phyloP scores from a whole-genome alignment of 352 stramenopile species.

The Globisporangium viniferum region DNA sequence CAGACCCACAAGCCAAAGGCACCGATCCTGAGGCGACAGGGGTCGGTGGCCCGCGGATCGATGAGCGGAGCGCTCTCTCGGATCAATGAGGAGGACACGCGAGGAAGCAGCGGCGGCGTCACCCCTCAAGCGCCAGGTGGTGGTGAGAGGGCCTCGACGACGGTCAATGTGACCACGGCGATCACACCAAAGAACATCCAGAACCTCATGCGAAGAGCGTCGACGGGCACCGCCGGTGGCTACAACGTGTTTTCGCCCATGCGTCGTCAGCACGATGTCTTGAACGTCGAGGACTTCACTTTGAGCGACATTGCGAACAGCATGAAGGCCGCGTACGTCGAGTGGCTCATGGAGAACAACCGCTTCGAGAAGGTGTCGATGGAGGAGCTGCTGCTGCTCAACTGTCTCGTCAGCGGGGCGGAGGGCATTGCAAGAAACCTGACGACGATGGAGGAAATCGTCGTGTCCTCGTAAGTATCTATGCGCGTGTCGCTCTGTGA shows the following conservation, averaged over 20 bases:
- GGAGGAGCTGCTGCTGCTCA: conserved; percentile 79
- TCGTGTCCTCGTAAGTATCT: conserved; percentile 48
- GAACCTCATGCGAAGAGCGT: conserved; percentile 22
- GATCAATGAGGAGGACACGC: conserved; percentile 38
- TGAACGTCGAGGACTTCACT: conserved; percentile 80
- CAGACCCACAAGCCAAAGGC: conserved; percentile 31
- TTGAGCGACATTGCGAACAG: conserved; percentile 60
- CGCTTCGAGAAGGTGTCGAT: conserved; percentile 76
- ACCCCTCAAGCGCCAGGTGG: conserved; percentile 20
- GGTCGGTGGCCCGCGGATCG: conserved; percentile 12
- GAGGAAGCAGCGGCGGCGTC: conserved; percentile 5
- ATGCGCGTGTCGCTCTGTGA: neutral
- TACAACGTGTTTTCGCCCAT: conserved; percentile 47
- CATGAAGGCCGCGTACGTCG: conserved; percentile 77
- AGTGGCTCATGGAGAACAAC: conserved; percentile 75
- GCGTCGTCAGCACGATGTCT: conserved; percentile 71
- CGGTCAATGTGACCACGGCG: neutral
- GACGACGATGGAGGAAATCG: conserved; percentile 73
- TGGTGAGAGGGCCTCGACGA: neutral
- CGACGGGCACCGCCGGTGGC: conserved; percentile 17
- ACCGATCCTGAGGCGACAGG: conserved; percentile 18
- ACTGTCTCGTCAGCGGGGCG: conserved; percentile 80
- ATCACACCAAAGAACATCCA: conserved; percentile 32
- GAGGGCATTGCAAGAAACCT: conserved; percentile 72
- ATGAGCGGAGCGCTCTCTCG: conserved; percentile 24